Evolutionary conservation across 305 asterid genomes (phyloP).

Genomic region (Solanum hybrid): DNA sequence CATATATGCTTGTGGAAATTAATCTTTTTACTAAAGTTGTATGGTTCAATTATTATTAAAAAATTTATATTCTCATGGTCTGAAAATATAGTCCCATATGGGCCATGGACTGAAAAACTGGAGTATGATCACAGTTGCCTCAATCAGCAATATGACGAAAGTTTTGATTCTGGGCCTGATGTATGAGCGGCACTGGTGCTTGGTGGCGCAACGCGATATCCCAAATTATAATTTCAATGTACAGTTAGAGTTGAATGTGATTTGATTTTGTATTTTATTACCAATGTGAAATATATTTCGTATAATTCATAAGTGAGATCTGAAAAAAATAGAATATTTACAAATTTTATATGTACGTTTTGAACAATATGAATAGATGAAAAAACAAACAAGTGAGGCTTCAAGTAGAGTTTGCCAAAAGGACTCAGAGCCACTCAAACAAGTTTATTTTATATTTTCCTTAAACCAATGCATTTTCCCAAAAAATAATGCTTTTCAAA

Average conservation of each 20-base stretch:
- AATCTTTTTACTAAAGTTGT: background rate
- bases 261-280: background rate
- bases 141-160: background rate
- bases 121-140: background rate
- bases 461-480: background rate
- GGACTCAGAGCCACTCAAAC: background rate
- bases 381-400: background rate
- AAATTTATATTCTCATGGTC: background rate
- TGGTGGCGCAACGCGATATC: background rate
- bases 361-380: background rate
- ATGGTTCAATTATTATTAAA: background rate
- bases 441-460: background rate
- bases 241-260: background rate
- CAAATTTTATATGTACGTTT: background rate
- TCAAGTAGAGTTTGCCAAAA: background rate
- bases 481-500: background rate
- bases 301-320: background rate
- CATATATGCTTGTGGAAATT: background rate
- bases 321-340: background rate
- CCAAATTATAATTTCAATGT: background rate
- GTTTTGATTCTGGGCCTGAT: background rate
- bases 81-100: background rate
- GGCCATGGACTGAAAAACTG: background rate
- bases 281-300: fast-evolving
- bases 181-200: background rate